Percentiles rank a stretch among this genome's conserved stretches.
Evolutionary conservation across 2,329 filamentous ascomycete genomes (phyloP).

Genomic region (Neopestalotiopsis sp.): DNA sequence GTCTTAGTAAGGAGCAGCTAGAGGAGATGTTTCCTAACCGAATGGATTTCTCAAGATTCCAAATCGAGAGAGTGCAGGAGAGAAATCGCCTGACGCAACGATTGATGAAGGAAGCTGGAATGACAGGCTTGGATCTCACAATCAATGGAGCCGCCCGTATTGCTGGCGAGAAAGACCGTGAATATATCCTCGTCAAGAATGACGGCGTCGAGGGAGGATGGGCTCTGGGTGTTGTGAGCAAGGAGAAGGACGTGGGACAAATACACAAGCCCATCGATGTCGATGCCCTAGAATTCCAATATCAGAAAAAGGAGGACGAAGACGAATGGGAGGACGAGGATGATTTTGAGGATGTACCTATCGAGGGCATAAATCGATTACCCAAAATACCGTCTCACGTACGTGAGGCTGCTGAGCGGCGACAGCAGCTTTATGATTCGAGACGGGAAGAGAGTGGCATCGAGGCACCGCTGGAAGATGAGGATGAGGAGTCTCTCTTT

Average conservation of each 20-base stretch:
- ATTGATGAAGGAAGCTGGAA: slow-evolving; percentile 92
- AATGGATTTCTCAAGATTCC: slow-evolving; percentile 96
- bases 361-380: slow-evolving; percentile 85
- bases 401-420: slow-evolving; percentile 29
- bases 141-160: slow-evolving; percentile 71
- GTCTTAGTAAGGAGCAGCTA: slow-evolving; percentile 92
- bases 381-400: slow-evolving; percentile 60
- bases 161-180: slow-evolving; percentile 84
- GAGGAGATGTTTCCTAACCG: slow-evolving; percentile 97
- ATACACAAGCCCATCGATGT: slow-evolving; percentile 91
- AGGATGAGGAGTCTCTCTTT: slow-evolving; percentile 63
- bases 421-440: slow-evolving; percentile 35
- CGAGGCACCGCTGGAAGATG: slow-evolving; percentile 35
- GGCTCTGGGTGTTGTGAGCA: slow-evolving; percentile 92
- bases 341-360: slow-evolving; percentile 91
- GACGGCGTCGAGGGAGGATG: slow-evolving; percentile 94
- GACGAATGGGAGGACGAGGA: slow-evolving; percentile 71
- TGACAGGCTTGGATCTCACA: slow-evolving; percentile 78
- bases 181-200: slow-evolving; percentile 96
- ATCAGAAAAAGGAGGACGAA: slow-evolving; percentile 60
- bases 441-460: slow-evolving; percentile 20
- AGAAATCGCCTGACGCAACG: slow-evolving; percentile 93
- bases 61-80: slow-evolving; percentile 92
- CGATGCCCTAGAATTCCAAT: slow-evolving; percentile 68
- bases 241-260: slow-evolving; percentile 78